A percentile compares a stretch with the other conserved stretches of the same genome.
Evolutionary conservation across 78 protist species (phyloP).

Genomic region (Capsaspora owczarzaki): DNA sequence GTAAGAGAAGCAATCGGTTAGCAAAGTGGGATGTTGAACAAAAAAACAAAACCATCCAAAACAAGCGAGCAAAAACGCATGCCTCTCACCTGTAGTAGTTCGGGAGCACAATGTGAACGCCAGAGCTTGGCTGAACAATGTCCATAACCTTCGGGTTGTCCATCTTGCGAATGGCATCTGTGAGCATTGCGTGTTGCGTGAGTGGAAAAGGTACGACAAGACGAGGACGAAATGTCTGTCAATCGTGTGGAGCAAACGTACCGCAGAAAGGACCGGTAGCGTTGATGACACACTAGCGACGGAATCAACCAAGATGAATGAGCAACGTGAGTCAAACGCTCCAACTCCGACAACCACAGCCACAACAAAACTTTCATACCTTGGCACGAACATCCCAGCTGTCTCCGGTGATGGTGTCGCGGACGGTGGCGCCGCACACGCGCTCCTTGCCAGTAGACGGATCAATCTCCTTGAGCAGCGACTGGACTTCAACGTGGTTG

Average conservation of each 20-base stretch:
- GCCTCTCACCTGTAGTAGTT: background rate
- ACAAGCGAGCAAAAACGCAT: background rate
- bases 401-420: constrained; percentile 69
- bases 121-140: constrained; percentile 57
- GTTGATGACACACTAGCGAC: constrained; percentile 63
- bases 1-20: background rate
- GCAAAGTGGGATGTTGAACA: too few relatives aligned
- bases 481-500: constrained; percentile 52
- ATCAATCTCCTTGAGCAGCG: background rate
- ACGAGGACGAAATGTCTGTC: background rate
- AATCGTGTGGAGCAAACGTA: background rate
- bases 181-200: too few relatives aligned
- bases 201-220: too few relatives aligned
- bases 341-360: too few relatives aligned
- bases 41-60: background rate
- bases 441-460: background rate
- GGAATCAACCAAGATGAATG: too few relatives aligned
- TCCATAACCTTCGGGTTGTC: constrained; percentile 33
- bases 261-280: constrained; percentile 81
- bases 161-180: constrained; percentile 63
- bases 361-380: too few relatives aligned
- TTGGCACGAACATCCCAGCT: constrained; percentile 34
- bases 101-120: constrained; percentile 68
- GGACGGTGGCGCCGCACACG: constrained; percentile 63
- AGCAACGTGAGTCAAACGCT: too few relatives aligned